Evolutionary conservation across 2,329 filamentous ascomycete genomes (phyloP), one percentile per base, ranked within the genome.

Genomic region (Phyllosticta capitalensis): DNA sequence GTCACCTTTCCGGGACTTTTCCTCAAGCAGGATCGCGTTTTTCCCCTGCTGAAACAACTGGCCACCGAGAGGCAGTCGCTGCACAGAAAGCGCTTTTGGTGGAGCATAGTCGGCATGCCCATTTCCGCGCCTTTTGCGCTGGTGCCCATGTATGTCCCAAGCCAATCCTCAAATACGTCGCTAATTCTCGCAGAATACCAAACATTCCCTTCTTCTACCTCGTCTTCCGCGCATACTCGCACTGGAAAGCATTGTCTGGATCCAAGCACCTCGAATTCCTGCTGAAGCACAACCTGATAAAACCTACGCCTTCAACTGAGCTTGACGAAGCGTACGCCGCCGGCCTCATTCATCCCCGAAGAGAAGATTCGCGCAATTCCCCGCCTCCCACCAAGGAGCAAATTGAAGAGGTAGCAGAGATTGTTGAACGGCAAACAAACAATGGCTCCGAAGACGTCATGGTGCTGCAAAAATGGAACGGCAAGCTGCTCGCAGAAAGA

Each of bases 171-270:
- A 12, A 33, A 49, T 3, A 7, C 17, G n/a, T 6, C 6, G 38
- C 38, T 45, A n/a, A 45, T n/a, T 24, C 50, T 52, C 21, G 10
- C 65, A 95, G 90, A 63, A 81, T 96, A 63, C 92, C 92, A 38
- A 96, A 99, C 71, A 79, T 99, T 12, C 94, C 94, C 19, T 97
- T 97, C 79, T 97, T 97, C 78, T 99, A 97, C 73, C 82, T 97
- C 49, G 84, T 83, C 19, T 99, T 95, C 76, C 83, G 94, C 64
- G 88, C 90, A 24, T 97, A 69, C 61, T 73, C 71, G 50, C 72
- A 75, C 61, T 69, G 64, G 70, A 68, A 70, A 64, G 94, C 94
- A 57, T 77, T 95, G 58, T 83, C 84, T 45, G 94, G 94, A 58
- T 92, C 90, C 20, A 88, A 85, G 67, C 89, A 97, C 71, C 77